These are phyloP conservation scores for Fusarium torreyae DNA, from an alignment of 2,329 filamentous ascomycete genomes.

Conservation along the genomic window DNA sequence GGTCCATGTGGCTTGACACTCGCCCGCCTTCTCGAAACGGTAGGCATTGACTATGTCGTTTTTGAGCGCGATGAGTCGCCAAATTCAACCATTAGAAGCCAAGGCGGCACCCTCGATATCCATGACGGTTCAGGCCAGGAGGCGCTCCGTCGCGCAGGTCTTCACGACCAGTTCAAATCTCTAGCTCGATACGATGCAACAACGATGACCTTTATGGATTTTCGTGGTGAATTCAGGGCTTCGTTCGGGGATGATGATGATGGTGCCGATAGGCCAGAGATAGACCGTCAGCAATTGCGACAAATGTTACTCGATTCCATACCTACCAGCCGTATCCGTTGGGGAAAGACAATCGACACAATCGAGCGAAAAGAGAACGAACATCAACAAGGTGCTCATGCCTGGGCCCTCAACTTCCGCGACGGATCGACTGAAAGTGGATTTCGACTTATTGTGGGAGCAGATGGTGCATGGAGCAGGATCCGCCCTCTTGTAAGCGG, in stretches of 20 bases:
- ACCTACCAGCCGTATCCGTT: not conserved
- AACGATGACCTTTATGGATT: constrained; percentile 13
- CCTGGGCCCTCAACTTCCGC: constrained; percentile 3
- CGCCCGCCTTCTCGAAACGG: constrained; percentile 10
- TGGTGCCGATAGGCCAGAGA: constrained; percentile 4
- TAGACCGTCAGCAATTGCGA: constrained; percentile 6
- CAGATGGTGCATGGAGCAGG: constrained; percentile 21
- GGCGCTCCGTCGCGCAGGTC: constrained; percentile 3
- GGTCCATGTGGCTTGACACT: constrained; percentile 5
- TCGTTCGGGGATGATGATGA: not conserved
- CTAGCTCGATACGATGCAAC: constrained; percentile 9
- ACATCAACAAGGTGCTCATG: not conserved
- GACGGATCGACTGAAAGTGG: constrained; percentile 3
- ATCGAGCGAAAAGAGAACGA: not conserved
- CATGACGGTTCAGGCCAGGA: not conserved
- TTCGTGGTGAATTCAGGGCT: not conserved
- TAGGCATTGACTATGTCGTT: constrained; percentile 1
- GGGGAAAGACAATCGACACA: not conserved
- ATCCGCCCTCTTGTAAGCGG: not conserved
- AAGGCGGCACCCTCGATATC: constrained; percentile 10
- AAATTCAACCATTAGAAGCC: not conserved
- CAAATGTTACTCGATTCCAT: constrained; percentile 2
- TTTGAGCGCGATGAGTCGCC: not conserved
- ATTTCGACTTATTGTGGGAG: constrained; percentile 13
- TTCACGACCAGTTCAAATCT: not conserved